These are phyloP conservation scores for Podila horticola DNA, from an alignment of 192 early-diverging fungal genomes.

Conservation along the genomic window DNA sequence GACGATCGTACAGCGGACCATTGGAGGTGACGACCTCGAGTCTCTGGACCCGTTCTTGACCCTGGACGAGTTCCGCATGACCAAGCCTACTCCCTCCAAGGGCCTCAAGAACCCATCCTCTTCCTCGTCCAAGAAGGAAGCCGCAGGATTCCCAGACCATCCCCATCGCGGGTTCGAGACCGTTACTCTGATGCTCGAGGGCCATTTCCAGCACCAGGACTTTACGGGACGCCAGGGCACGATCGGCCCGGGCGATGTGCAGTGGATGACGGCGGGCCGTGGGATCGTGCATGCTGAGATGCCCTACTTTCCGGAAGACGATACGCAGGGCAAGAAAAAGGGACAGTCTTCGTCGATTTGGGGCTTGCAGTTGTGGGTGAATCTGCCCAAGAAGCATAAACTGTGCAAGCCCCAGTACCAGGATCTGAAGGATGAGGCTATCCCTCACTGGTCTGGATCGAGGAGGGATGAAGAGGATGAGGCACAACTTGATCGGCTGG, in stretches of 20 bases:
- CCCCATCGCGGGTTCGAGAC: slow-evolving; percentile 84
- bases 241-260: slow-evolving; percentile 66
- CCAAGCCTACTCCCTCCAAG: no score
- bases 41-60: slow-evolving; percentile 15
- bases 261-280: slow-evolving; percentile 80
- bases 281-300: slow-evolving; percentile 79
- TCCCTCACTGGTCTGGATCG: slow-evolving; percentile 57
- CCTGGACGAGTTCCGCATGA: slow-evolving; percentile 19
- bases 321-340: no score
- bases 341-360: neutral
- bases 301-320: slow-evolving; percentile 41
- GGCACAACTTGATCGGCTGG: no score
- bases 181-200: slow-evolving; percentile 74
- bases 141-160: slow-evolving; percentile 66
- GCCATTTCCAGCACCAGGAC: slow-evolving; percentile 75
- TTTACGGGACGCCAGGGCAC: slow-evolving; percentile 73
- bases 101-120: slow-evolving; percentile 31
- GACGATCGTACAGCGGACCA: slow-evolving; percentile 12
- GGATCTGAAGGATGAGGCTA: slow-evolving; percentile 68
- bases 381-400: slow-evolving; percentile 74
- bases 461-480: no score
- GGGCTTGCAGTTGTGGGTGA: slow-evolving; percentile 79
- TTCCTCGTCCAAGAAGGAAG: slow-evolving; percentile 14
- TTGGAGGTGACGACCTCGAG: slow-evolving; percentile 3
- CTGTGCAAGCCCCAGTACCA: slow-evolving; percentile 73